Conservation (phyloP, 169 alveolate species). For the Eimeria falciformis region DNA sequence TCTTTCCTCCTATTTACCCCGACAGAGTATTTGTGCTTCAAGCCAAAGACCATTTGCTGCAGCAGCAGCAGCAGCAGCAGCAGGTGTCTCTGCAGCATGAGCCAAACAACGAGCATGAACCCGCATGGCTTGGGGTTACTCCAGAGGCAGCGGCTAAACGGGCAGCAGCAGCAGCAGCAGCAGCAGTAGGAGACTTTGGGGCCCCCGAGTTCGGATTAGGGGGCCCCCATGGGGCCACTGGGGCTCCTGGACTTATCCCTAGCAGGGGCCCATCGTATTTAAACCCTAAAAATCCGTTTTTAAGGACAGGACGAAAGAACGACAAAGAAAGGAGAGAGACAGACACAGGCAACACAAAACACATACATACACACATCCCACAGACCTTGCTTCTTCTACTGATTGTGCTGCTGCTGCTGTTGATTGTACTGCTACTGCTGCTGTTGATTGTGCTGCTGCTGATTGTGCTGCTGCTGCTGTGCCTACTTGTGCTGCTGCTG, state of each 20-base stretch:
- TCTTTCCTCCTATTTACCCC: neutral
- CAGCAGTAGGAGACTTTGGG: neutral
- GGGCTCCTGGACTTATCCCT: constrained; percentile 34
- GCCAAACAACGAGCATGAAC: neutral
- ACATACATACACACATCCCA: too few species aligned
- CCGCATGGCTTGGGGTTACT: neutral
- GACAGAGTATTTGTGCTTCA: constrained; percentile 13
- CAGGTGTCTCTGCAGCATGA: neutral
- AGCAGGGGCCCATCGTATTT: constrained; percentile 23
- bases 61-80: constrained; percentile 31
- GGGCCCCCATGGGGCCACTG: constrained; percentile 13
- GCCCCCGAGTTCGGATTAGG: constrained; percentile 34
- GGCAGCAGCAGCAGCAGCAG: neutral
- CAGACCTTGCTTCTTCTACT: too few species aligned
- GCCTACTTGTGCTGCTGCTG: neutral
- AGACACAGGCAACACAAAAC: constrained; percentile 54
- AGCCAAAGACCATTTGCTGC: neutral
- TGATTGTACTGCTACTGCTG: too few species aligned
- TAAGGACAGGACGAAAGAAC: constrained; percentile 47
- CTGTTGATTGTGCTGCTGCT: too few species aligned
- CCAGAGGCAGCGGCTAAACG: neutral
- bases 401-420: neutral
- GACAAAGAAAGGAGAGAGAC: constrained; percentile 23
- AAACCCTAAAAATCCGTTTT: constrained; percentile 36
- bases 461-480: neutral